phyloP scores from a whole-genome alignment of 495 filamentous ascomycete species.

The Pyronema domesticum region DNA sequence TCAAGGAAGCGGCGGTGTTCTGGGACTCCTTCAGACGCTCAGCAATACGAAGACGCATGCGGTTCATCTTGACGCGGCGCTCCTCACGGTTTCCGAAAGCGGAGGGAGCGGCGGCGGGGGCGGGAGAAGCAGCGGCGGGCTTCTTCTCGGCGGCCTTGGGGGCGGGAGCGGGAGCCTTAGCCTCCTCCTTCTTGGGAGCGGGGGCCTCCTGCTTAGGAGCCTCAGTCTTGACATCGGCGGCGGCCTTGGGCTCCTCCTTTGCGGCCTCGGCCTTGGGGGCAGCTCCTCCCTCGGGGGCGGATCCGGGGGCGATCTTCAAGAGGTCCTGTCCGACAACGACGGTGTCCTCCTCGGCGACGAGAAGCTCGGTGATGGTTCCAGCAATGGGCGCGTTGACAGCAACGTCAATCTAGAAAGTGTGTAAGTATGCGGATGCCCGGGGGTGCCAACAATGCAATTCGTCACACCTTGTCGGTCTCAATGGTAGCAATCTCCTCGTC shows the following conservation, averaged over 20 bases:
- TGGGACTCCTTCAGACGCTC: slow-evolving; percentile 98
- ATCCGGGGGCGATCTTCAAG: slow-evolving; percentile 63
- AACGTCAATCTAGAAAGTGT: slow-evolving; percentile 58
- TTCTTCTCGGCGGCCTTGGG: slow-evolving; percentile 28
- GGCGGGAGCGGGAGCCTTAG: slow-evolving; percentile 24
- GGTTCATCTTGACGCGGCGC: slow-evolving; percentile 96
- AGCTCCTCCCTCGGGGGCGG: slow-evolving; percentile 35
- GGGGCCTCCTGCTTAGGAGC: slow-evolving; percentile 28
- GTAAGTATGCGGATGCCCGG: neutral
- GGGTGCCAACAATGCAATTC: neutral
- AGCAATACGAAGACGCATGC: slow-evolving; percentile 91
- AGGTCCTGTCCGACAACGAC: slow-evolving; percentile 89
- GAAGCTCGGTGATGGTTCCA: slow-evolving; percentile 71
- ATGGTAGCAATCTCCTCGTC: slow-evolving; percentile 99
- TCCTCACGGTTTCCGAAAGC: slow-evolving; percentile 65
- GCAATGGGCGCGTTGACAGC: slow-evolving; percentile 87
- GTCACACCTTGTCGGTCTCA: slow-evolving; percentile 95
- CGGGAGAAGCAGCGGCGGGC: slow-evolving; percentile 22
- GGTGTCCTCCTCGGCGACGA: slow-evolving; percentile 89
- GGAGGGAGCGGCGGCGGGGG: slow-evolving; percentile 11
- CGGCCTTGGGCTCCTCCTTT: slow-evolving; percentile 39
- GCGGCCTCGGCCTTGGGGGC: slow-evolving; percentile 32
- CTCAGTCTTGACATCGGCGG: slow-evolving; percentile 25
- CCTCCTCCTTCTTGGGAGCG: slow-evolving; percentile 31
- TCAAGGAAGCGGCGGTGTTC: slow-evolving; percentile 92